Conservation (phyloP, 192 early-diverging fungal genomes). For the Lobosporangium transversale region DNA sequence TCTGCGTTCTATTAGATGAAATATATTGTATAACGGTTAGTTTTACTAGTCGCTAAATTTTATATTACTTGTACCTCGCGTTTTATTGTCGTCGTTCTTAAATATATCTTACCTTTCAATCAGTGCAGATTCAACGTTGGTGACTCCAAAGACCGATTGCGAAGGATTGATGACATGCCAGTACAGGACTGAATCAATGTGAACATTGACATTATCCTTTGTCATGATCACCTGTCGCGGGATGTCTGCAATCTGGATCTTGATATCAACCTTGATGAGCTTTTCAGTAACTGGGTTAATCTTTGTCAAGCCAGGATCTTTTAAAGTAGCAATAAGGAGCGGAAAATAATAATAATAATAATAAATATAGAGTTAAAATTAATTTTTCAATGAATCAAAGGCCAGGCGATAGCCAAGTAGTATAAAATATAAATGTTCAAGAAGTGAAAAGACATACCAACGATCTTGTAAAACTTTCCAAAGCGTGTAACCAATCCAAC, state of each 20-base stretch:
- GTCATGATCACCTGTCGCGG: constrained; percentile 82
- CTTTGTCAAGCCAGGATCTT: constrained; percentile 65
- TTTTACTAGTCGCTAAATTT: too few relatives aligned
- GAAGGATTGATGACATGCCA: constrained; percentile 88
- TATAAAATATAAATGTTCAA: too few relatives aligned
- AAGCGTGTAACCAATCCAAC: constrained; percentile 77
- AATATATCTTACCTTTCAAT: constrained; percentile 70
- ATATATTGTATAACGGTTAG: not conserved
- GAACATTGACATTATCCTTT: constrained; percentile 90
- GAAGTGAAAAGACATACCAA: too few relatives aligned
- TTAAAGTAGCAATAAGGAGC: constrained; percentile 1
- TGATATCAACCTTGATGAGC: constrained; percentile 58
- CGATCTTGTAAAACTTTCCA: constrained; percentile 65
- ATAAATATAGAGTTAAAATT: too few relatives aligned
- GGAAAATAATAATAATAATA: not conserved
- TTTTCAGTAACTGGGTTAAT: constrained; percentile 63
- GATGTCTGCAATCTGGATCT: constrained; percentile 65
- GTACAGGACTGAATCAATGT: constrained; percentile 88
- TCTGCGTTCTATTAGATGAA: constrained; percentile 71
- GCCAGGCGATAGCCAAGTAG: too few relatives aligned
- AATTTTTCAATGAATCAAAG: too few relatives aligned
- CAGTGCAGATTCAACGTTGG: constrained; percentile 70
- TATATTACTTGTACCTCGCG: too few relatives aligned
- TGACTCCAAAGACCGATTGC: constrained; percentile 81
- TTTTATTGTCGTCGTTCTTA: not conserved